Conservation (phyloP, 805 yeast genomes). For the Monosporozyma unispora region DNA sequence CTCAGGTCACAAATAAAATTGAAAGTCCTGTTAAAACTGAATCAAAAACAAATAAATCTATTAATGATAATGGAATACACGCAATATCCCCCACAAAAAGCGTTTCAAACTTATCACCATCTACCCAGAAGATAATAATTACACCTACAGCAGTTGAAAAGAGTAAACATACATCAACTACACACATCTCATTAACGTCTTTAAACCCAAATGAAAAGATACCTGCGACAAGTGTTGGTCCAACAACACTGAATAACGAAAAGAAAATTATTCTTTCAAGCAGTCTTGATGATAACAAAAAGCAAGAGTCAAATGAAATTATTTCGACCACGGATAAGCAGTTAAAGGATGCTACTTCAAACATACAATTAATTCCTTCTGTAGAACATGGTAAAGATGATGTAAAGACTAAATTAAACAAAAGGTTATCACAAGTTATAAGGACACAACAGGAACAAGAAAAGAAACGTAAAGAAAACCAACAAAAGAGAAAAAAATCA, state of each 20-base stretch:
- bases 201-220: not conserved
- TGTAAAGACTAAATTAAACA: slow-evolving; percentile 23
- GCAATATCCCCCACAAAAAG: not conserved
- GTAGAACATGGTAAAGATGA: slow-evolving; percentile 20
- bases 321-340: not conserved
- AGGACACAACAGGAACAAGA: slow-evolving; percentile 26
- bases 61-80: not conserved
- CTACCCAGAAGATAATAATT: not conserved
- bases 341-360: not conserved
- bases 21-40: not conserved
- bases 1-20: not conserved
- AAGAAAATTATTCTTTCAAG: too few relatives aligned
- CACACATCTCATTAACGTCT: not conserved
- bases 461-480: slow-evolving; percentile 15
- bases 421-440: slow-evolving; percentile 26
- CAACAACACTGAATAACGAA: not conserved
- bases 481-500: slow-evolving; percentile 21
- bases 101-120: not conserved
- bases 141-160: not conserved
- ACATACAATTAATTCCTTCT: slow-evolving; percentile 23
- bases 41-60: not conserved
- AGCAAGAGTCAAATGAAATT: not conserved
- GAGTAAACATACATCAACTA: not conserved
- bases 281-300: too few relatives aligned
- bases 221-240: not conserved